Evolutionary conservation across 352 stramenopile species (phyloP), one percentile per base, ranked within the genome.

Genomic region (Phytophthora aleatoria): DNA sequence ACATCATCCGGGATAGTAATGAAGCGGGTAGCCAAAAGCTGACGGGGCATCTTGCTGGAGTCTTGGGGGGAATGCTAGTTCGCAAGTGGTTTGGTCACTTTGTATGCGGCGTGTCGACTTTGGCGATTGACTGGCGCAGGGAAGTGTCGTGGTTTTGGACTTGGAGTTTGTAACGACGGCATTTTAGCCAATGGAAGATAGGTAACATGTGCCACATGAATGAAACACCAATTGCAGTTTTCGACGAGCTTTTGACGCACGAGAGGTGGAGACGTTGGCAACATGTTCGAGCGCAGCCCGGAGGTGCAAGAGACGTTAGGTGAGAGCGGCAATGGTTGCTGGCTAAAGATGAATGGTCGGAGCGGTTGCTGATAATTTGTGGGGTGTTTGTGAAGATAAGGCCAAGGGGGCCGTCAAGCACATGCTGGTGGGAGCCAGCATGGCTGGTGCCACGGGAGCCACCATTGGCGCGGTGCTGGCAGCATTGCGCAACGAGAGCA

Each of bases 1-100:
- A 99, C 93, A 64, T 90, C 94, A 38, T 96, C 91, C 33, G 96
- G 97, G 77, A 99, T 96, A 45, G 98, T 81, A 61, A 99, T 79
- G 73, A 88, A 92, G 57, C 94, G 89, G 60, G 94, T 97, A 69
- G 94, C 92, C 55, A 98, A 87, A 82, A 99, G 83, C 65, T 94
- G 86, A 74, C 82, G 79, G 52, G 71, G 71, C 73, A 93, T 91
- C 72, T 87, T 96, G 71, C 57, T 85, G 49, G 35, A 66, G 64
- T 77, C 61, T 68, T 60, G 61, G 63, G 61, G 68, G 63, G 70
- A 81, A 73, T 79, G 83, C 79, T 83, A 89, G 76, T 83, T 92
- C 67, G 80, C 80, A 86, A 92, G 76, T 92, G 78, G 35, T 27
- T 41, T n/a, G 12, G 28, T 16, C n/a, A 10, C 38, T 33, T 3